Base-by-base conservation (phyloP, 306 rosid species). In the Trifolium repens region DNA sequence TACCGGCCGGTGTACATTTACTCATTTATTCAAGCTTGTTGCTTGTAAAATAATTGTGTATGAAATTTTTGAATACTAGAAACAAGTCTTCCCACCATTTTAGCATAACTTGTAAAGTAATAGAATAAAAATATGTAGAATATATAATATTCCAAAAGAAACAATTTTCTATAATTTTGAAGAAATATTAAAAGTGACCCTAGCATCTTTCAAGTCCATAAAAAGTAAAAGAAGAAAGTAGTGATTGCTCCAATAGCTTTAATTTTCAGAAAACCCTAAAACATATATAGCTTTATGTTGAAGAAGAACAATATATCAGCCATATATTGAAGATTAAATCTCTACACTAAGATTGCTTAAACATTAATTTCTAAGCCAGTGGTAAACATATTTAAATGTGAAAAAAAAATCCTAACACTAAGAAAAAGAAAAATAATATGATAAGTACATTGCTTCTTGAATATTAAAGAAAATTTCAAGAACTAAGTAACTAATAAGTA, bases 91-190 rank as follows among this genome's bases (percentile, higher is more conserved):
- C 42, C 8, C 9, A 7, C 9, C 24, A 22, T 6, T 40, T 46
- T 46, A n/a, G 66, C 59, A 7, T 61, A n/a, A 15, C 34, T 37
- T 54, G 32, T 16, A 30, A 55, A 19, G 52, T 62, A 62, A 75
- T 19, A 32, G 55, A 7, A 15, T 32, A 66, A 71, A 15, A 44
- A 27, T 24, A 44, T 34, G 16, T 34, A 15, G 44, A 22, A 59
- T 59, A 57, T 44, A 67, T 46, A 1, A 22, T 70, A 60, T 61
- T 71, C 47, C 67, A 26, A 70, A 61, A 78, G 72, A 65, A 14
- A 58, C 64, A 44, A 59, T 26, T 63, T 49, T 62, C 55, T 59
- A 14, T 69, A 11, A 14, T 60, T 71, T 62, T 54, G 27, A 60
- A 47, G 32, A 10, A 57, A 67, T 17, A 17, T 17, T 71, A 69